Percentiles rank a stretch among this genome's conserved stretches.
phyloP scores from a whole-genome alignment of 1,284 basidiomycete species.

The Puccinia novopanici region DNA sequence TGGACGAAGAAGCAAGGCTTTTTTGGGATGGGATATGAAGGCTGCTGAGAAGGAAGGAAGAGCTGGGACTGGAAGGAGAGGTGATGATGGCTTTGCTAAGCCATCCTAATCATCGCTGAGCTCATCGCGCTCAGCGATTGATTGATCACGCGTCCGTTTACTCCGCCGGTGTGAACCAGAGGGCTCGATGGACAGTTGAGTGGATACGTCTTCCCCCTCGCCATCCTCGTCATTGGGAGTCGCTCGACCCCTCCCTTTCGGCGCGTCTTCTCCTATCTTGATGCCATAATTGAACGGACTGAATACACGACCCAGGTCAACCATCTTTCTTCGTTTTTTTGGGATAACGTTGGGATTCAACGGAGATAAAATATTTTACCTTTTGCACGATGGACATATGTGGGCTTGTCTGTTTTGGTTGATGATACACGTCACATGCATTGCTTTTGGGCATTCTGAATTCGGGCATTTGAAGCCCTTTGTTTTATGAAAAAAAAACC shows the following conservation, averaged over 20 bases:
- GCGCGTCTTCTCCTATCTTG: conserved; percentile 28
- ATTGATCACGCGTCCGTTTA: neutral
- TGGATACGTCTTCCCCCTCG: neutral
- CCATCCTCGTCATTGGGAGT: neutral
- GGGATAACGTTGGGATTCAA: neutral
- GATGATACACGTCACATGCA: conserved; percentile 32
- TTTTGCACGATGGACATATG: conserved; percentile 30
- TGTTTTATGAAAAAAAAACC: neutral
- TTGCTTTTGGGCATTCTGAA: conserved; percentile 25
- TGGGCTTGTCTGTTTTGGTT: conserved; percentile 22
- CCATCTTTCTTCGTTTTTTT: neutral
- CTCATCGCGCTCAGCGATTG: neutral
- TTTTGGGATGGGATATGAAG: neutral
- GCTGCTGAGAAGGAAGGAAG: no score
- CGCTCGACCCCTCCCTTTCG: neutral
- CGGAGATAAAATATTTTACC: neutral
- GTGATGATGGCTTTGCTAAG: neutral
- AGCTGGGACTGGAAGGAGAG: neutral
- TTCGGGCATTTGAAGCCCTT: conserved; percentile 41
- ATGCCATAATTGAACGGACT: conserved; percentile 20
- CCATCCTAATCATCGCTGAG: neutral
- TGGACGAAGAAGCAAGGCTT: no score
- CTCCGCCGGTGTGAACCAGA: neutral
- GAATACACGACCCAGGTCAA: neutral
- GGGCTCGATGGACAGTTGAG: neutral